These are phyloP conservation scores for Chlorella sp. DNA, from an alignment of 139 green algal species.

Conservation along the genomic window DNA sequence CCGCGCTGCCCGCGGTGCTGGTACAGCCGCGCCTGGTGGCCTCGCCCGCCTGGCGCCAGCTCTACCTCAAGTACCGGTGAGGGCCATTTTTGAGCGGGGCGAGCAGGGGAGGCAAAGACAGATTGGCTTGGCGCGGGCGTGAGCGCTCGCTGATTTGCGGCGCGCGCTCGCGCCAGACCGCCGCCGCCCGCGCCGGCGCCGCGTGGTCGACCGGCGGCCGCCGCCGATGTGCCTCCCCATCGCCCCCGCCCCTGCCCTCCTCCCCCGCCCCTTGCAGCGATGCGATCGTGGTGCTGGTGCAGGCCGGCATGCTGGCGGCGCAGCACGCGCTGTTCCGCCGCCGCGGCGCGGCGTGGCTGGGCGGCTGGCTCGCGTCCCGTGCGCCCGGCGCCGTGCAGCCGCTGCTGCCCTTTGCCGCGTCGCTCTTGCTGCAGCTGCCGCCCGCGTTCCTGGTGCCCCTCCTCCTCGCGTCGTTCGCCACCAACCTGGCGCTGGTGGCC, in stretches of 20 bases:
- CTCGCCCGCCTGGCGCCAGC: too few species aligned
- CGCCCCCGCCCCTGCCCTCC: neutral
- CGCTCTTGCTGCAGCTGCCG: conserved; percentile 2
- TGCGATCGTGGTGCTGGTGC: neutral
- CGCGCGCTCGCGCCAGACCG: neutral
- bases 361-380: neutral
- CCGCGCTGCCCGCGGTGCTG: too few species aligned
- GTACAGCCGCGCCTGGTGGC: too few species aligned
- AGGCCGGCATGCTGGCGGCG: neutral
- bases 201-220: too few species aligned
- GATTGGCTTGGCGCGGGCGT: neutral
- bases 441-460: conserved; percentile 6
- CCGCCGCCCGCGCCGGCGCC: neutral
- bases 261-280: neutral
- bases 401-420: neutral
- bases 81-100: neutral
- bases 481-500: conserved; percentile 12
- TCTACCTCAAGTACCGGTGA: neutral
- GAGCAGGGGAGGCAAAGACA: neutral
- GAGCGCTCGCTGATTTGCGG: neutral
- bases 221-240: too few species aligned
- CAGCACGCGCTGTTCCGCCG: neutral
- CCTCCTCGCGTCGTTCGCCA: neutral
- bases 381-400: neutral
- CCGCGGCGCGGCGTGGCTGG: neutral